Evolutionary conservation across 768 basidiomycete species (phyloP).

Genomic region (Tricholoma sp.): DNA sequence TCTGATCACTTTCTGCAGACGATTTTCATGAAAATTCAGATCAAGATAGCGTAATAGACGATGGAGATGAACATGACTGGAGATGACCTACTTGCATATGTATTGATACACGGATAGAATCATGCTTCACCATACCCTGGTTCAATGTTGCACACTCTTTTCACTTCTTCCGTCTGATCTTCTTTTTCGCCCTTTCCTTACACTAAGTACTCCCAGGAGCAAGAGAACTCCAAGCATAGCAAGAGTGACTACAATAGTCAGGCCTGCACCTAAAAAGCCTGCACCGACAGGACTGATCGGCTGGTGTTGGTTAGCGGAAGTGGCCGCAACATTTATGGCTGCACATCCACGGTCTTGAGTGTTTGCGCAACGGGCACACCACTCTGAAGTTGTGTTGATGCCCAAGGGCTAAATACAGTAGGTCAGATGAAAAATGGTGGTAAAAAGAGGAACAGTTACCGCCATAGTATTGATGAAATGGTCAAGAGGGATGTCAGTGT

Average conservation of each 20-base stretch:
- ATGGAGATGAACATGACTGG: slow-evolving; percentile 20
- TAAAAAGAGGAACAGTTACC: slow-evolving; percentile 17
- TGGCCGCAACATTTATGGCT: slow-evolving; percentile 35
- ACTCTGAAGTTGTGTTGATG: slow-evolving; percentile 47
- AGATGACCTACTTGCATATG: slow-evolving; percentile 2
- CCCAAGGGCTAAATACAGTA: slow-evolving; percentile 35
- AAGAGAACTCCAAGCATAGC: slow-evolving; percentile 32
- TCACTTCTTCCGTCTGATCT: slow-evolving; percentile 2
- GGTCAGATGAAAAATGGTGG: neutral
- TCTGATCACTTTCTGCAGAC: slow-evolving; percentile 29
- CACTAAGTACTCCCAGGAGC: slow-evolving; percentile 35
- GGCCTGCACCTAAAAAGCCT: slow-evolving; percentile 62
- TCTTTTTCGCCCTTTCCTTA: slow-evolving; percentile 12
- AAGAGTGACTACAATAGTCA: slow-evolving; percentile 40
- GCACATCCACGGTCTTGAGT: slow-evolving; percentile 52
- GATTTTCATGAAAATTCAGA: slow-evolving; percentile 54
- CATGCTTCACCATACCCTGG: neutral
- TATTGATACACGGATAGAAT: neutral
- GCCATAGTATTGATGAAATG: slow-evolving; percentile 39
- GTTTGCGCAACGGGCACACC: slow-evolving; percentile 60
- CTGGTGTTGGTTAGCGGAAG: slow-evolving; percentile 26
- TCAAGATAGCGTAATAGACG: slow-evolving; percentile 34
- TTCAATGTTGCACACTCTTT: slow-evolving; percentile 4
- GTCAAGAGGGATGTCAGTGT: slow-evolving; percentile 48
- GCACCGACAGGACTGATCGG: slow-evolving; percentile 51